Evolutionary conservation across 2,329 filamentous ascomycete genomes (phyloP).

Genomic region (Claviceps sp.): DNA sequence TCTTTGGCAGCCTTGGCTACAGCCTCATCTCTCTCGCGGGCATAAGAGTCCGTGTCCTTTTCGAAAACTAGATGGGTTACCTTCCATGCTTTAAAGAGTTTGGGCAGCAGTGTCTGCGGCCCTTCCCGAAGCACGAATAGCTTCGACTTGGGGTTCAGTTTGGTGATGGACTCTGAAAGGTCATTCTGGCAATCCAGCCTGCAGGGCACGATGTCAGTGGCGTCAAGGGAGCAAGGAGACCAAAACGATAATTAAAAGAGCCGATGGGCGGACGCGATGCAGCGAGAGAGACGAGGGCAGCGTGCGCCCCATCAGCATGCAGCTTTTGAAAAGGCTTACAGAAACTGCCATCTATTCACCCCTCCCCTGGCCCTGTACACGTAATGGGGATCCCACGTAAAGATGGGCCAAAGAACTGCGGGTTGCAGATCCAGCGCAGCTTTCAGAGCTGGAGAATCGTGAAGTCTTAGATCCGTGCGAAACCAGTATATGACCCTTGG

Average conservation of each 20-base stretch:
- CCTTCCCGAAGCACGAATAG: conserved; percentile 60
- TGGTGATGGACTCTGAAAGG: conserved; percentile 51
- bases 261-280: no score
- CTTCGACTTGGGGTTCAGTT: conserved; percentile 56
- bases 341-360: conserved; percentile 61
- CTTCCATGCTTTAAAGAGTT: conserved; percentile 59
- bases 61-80: conserved; percentile 69
- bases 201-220: neutral
- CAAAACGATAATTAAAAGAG: neutral
- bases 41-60: conserved; percentile 66
- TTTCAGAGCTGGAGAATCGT: conserved; percentile 62
- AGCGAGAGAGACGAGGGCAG: neutral
- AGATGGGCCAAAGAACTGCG: conserved; percentile 57
- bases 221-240: neutral
- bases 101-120: conserved; percentile 56
- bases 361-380: conserved; percentile 59
- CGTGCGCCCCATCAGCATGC: neutral
- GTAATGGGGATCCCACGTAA: conserved; percentile 73
- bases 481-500: conserved; percentile 60
- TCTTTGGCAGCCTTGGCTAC: conserved; percentile 46
- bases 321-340: conserved; percentile 27
- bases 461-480: conserved; percentile 61
- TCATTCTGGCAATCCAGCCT: conserved; percentile 62
- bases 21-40: conserved; percentile 45
- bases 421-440: conserved; percentile 59